phyloP scores from a whole-genome alignment of 306 rosid genomes.

The Malus domestica region DNA sequence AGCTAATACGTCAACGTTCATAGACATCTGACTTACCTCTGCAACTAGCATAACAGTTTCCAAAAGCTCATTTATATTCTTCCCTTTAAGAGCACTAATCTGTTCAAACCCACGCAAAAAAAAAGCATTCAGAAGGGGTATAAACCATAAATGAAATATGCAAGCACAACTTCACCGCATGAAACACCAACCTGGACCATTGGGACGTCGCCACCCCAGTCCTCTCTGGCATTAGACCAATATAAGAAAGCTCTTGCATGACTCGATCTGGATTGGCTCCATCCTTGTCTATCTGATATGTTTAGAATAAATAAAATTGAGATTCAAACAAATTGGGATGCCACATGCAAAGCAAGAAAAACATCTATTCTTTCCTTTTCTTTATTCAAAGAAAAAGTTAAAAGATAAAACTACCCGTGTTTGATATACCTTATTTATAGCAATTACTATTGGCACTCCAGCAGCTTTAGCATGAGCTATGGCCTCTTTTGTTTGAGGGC shows the following conservation, averaged over 20 bases:
- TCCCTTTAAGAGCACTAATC: slow-evolving; percentile 96
- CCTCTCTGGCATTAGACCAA: slow-evolving; percentile 96
- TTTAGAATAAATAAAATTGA: slow-evolving; percentile 5
- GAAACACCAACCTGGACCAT: slow-evolving; percentile 82
- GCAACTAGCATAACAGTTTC: slow-evolving; percentile 95
- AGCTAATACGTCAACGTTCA: background rate
- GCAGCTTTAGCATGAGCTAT: slow-evolving; percentile 99
- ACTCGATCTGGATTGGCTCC: slow-evolving; percentile 96
- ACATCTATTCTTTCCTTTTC: slow-evolving; percentile 11
- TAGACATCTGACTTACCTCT: slow-evolving; percentile 57
- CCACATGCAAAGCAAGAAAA: slow-evolving; percentile 16
- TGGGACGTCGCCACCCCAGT: slow-evolving; percentile 93
- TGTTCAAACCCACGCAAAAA: slow-evolving; percentile 21
- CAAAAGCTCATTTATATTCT: slow-evolving; percentile 77
- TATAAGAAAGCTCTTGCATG: slow-evolving; percentile 93
- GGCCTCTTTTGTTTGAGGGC: slow-evolving; percentile 98
- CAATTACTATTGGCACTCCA: slow-evolving; percentile 83
- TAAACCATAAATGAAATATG: slow-evolving; percentile 14
- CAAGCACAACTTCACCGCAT: slow-evolving; percentile 2
- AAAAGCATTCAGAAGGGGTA: slow-evolving; percentile 15
- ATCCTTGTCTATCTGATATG: slow-evolving; percentile 81
- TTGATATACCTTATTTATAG: slow-evolving; percentile 81
- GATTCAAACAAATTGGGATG: slow-evolving; percentile 18
- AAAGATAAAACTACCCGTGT: background rate
- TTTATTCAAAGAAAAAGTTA: background rate